Evolutionary conservation across 2,329 filamentous ascomycete species (phyloP).

Genomic region (Graphilbum fragrans): DNA sequence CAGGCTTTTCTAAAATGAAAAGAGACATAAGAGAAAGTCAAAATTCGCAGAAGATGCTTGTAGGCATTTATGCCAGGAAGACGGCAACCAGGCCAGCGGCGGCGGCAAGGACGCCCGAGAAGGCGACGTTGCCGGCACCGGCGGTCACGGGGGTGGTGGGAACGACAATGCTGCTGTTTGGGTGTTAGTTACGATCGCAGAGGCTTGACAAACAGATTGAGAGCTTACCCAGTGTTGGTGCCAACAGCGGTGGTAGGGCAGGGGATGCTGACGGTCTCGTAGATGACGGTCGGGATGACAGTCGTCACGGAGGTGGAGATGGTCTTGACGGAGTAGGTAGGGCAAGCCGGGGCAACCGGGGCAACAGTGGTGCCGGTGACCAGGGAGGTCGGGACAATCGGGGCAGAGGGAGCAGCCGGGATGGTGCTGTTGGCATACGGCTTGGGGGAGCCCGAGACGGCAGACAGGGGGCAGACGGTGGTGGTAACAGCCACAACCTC

Average conservation of each 20-base stretch:
- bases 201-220: no score
- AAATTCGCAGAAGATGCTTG: slow-evolving; percentile 2
- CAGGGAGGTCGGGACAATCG: slow-evolving; percentile 5
- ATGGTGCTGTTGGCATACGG: slow-evolving; percentile 10
- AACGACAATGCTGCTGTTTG: background rate
- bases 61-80: slow-evolving; percentile 36
- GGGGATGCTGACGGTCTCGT: slow-evolving; percentile 31
- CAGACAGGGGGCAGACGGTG: slow-evolving; percentile 26
- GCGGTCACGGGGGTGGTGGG: slow-evolving; percentile 29
- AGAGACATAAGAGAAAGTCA: slow-evolving; percentile 8
- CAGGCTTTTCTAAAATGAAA: slow-evolving; percentile 25
- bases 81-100: slow-evolving; percentile 41
- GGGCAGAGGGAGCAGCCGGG: slow-evolving; percentile 12
- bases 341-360: slow-evolving; percentile 10
- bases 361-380: slow-evolving; percentile 7
- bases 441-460: slow-evolving; percentile 7
- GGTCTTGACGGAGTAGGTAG: slow-evolving; percentile 31
- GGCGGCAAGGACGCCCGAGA: slow-evolving; percentile 42
- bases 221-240: slow-evolving; percentile 20
- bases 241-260: slow-evolving; percentile 20
- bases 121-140: slow-evolving; percentile 39
- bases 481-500: slow-evolving; percentile 28
- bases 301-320: slow-evolving; percentile 45
- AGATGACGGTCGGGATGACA: slow-evolving; percentile 41
- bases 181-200: slow-evolving; percentile 6